These are phyloP conservation scores for Coemansia sp. DNA, from an alignment of 192 early-diverging fungal species.

Conservation along the genomic window DNA sequence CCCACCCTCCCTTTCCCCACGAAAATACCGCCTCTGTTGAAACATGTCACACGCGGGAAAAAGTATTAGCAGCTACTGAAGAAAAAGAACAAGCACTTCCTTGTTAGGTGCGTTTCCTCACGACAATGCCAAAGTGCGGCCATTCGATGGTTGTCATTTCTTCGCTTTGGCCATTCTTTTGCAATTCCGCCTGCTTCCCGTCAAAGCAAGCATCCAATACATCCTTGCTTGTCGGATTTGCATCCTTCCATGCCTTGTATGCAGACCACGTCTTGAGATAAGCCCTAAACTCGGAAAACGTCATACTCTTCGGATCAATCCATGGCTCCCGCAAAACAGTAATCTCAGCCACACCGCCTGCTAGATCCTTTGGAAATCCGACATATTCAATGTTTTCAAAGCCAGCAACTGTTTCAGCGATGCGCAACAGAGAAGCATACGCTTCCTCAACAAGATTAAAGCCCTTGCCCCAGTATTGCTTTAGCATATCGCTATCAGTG, in stretches of 20 bases:
- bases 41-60: too few species aligned
- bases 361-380: slow-evolving; percentile 4
- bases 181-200: slow-evolving; percentile 7
- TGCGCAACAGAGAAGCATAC: slow-evolving; percentile 10
- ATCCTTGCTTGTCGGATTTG: slow-evolving; percentile 2
- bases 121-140: slow-evolving; percentile 42
- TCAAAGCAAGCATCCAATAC: slow-evolving; percentile 27
- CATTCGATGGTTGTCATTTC: slow-evolving; percentile 13
- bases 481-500: slow-evolving; percentile 5
- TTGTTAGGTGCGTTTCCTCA: slow-evolving; percentile 14
- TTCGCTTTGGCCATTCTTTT: neutral
- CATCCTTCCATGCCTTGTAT: slow-evolving; percentile 34
- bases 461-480: slow-evolving; percentile 28
- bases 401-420: neutral
- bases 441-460: slow-evolving; percentile 15
- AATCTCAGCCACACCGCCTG: neutral
- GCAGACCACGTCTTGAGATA: slow-evolving; percentile 44
- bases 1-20: too few species aligned
- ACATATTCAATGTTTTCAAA: slow-evolving; percentile 20
- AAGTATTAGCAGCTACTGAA: too few species aligned
- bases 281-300: slow-evolving; percentile 14
- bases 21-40: too few species aligned
- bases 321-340: slow-evolving; percentile 16
- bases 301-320: slow-evolving; percentile 19
- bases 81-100: neutral